phyloP scores from a whole-genome alignment of 2,329 filamentous ascomycete species.

The Rutstroemia sp. region DNA sequence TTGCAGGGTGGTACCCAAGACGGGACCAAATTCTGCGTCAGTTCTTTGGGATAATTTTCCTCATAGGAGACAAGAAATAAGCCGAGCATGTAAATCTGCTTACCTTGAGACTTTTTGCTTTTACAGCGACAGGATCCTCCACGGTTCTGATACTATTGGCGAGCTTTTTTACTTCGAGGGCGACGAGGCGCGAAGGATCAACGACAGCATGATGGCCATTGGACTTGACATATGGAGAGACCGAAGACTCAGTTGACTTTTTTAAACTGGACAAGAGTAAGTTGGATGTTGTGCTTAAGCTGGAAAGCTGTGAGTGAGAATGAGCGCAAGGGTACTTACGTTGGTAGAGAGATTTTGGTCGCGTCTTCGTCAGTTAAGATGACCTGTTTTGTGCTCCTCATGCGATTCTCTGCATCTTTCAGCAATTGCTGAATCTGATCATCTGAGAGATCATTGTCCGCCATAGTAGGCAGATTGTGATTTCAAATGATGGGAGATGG shows the following conservation, averaged over 20 bases:
- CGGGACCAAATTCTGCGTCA: conserved; percentile 71
- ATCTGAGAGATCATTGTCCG: conserved; percentile 46
- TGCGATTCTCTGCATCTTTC: conserved; percentile 52
- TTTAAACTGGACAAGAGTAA: background rate
- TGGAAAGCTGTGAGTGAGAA: background rate
- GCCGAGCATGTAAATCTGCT: conserved; percentile 15
- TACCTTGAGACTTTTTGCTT: conserved; percentile 45
- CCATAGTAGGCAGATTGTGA: conserved; percentile 15
- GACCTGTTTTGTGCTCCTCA: conserved; percentile 34
- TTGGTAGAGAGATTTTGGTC: conserved; percentile 12
- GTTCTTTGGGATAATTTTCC: conserved; percentile 68
- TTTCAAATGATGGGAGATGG: background rate
- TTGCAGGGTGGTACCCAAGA: conserved; percentile 71
- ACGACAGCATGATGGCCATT: conserved; percentile 44
- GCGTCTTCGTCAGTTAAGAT: conserved; percentile 1
- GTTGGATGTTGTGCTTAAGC: background rate
- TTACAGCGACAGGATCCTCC: conserved; percentile 42
- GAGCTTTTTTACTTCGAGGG: conserved; percentile 38
- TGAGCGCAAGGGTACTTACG: background rate
- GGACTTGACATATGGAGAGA: conserved; percentile 47
- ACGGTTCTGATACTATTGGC: conserved; percentile 44
- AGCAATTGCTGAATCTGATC: conserved; percentile 57
- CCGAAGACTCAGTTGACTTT: conserved; percentile 12
- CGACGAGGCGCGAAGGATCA: conserved; percentile 43
- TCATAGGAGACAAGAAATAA: conserved; percentile 46